Evolutionary conservation across 2,329 filamentous ascomycete species (phyloP), one percentile per base, ranked within the genome.

Genomic region (Penicillium janthinellum): DNA sequence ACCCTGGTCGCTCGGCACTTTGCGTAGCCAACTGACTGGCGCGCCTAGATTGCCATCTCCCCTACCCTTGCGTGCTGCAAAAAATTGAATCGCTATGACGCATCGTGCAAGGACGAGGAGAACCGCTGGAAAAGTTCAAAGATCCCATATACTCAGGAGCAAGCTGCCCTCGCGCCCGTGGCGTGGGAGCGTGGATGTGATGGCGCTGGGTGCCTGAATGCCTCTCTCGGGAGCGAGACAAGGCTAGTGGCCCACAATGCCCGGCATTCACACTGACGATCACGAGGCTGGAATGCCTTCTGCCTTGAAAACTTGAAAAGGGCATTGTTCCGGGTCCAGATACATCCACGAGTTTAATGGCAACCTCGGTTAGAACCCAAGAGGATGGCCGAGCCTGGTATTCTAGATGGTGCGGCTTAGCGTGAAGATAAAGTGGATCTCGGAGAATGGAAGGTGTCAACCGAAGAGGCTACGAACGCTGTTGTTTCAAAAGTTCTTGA

Each of bases 331-430:
- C 39, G 49, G 35, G 17, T 52, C 35, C 35, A 39, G 35, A 39
- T 10, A 38, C 31, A 14, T 39, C 35, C 49, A 39, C 25, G 7
- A 31, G 44, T 10, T n/a, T 12, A 28, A 12, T 45, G 11, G 34
- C 34, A 38, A 22, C 37, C 44, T 31, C 25, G 44, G 49, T 22
- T 38, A 12, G 25, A 10, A 44, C 35, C 39, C 15, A 48, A 12
- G 15, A 49, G 11, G 41, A 55, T 22, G 47, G 52, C 49, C 45
- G 38, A 35, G 31, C 8, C 31, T 31, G 31, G 7, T 31, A 31
- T 31, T n/a, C 5, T 42, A n/a, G 17, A 47, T 66, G 54, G 58
- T 59, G 58, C 60, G 57, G 60, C 52, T 61, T 60, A 61, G 52
- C 48, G 42, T 20, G 54, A 53, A 58, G 59, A 59, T 63, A 22